Evolutionary conservation across 2,329 filamentous ascomycete genomes (phyloP).

Genomic region (Trichoderma sp.): DNA sequence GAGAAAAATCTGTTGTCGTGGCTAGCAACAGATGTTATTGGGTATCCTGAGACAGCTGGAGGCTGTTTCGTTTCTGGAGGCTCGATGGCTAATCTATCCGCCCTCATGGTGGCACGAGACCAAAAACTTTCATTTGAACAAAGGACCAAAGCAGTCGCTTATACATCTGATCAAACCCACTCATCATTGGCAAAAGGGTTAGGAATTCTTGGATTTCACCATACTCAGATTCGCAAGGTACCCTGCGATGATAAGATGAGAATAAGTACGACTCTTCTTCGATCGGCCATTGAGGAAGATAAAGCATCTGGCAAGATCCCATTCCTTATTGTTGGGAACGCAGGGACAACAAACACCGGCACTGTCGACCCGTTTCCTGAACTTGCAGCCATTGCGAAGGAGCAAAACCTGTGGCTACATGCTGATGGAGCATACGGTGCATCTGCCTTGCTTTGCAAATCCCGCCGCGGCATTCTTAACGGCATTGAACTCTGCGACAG

Average conservation of each 20-base stretch:
- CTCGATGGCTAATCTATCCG: conserved; percentile 32
- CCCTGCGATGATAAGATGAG: conserved; percentile 19
- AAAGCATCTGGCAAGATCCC: conserved; percentile 16
- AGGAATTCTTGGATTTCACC: conserved; percentile 23
- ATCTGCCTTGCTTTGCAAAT: conserved; percentile 26
- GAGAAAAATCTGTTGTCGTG: conserved; percentile 30
- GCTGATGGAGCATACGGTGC: conserved; percentile 32
- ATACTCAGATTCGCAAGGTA: conserved; percentile 16
- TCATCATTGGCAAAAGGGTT: conserved; percentile 25
- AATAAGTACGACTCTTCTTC: neutral
- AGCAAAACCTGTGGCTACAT: conserved; percentile 28
- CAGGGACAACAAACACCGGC: conserved; percentile 26
- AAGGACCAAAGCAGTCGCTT: conserved; percentile 17
- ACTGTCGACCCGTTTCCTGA: conserved; percentile 22
- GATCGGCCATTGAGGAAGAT: conserved; percentile 16
- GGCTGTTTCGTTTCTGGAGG: conserved; percentile 31
- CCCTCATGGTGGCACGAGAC: conserved; percentile 28
- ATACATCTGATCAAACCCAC: conserved; percentile 26
- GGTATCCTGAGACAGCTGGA: conserved; percentile 25
- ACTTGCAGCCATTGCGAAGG: conserved; percentile 14
- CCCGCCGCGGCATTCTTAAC: conserved; percentile 10
- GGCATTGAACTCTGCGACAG: conserved; percentile 28
- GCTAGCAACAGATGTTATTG: conserved; percentile 22
- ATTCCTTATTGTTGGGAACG: conserved; percentile 24
- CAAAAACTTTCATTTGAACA: conserved; percentile 18